Evolutionary conservation across 2,329 filamentous ascomycete species (phyloP).

Genomic region (Calonectria leucothoes): DNA sequence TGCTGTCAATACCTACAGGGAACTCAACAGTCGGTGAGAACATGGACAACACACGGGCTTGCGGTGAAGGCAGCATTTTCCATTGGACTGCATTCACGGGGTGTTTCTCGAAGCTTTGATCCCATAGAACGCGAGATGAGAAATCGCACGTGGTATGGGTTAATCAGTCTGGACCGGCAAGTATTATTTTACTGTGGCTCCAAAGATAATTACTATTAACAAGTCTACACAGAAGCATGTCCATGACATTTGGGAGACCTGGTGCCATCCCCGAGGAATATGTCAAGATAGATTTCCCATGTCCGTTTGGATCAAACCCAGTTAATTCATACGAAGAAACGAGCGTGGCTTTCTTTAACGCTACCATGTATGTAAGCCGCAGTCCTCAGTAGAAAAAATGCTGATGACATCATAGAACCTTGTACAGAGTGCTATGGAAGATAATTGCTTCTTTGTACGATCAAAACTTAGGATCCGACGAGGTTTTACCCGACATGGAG

Average conservation of each 20-base stretch:
- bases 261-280: constrained; percentile 31
- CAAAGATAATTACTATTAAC: neutral
- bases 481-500: constrained; percentile 7
- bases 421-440: constrained; percentile 24
- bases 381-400: fast-evolving
- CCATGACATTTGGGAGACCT: constrained; percentile 31
- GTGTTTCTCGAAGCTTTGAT: constrained; percentile 49
- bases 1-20: constrained; percentile 65
- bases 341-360: constrained; percentile 29
- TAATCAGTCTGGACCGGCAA: constrained; percentile 31
- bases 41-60: constrained; percentile 66
- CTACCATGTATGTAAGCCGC: constrained; percentile 9
- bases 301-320: neutral
- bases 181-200: neutral
- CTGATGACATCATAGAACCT: neutral
- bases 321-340: neutral
- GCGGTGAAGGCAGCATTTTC: constrained; percentile 62
- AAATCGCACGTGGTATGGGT: constrained; percentile 57
- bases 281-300: constrained; percentile 20
- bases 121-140: constrained; percentile 58
- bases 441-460: constrained; percentile 27
- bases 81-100: constrained; percentile 61
- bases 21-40: constrained; percentile 63
- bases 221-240: constrained; percentile 16
- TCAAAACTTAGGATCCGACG: constrained; percentile 26